A percentile compares a stretch with the other conserved stretches of the same genome.
These are phyloP conservation scores for Kluyveromyces starmeri DNA, from an alignment of 805 yeast genomes.

Conservation along the genomic window DNA sequence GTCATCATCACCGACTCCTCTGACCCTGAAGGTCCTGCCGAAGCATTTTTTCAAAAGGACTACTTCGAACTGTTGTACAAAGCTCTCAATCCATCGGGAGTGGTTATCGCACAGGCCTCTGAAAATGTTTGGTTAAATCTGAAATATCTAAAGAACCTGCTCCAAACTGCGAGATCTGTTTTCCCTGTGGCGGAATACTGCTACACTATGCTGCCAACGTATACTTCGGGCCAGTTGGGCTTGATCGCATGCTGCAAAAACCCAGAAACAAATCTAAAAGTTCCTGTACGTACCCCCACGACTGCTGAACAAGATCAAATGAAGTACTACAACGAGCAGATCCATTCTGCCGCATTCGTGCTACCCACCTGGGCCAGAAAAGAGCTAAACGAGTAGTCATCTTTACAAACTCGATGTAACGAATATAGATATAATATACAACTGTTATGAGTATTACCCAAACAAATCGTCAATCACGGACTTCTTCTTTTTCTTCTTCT, in stretches of 20 bases:
- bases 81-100: conserved; percentile 54
- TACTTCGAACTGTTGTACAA: conserved; percentile 61
- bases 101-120: conserved; percentile 71
- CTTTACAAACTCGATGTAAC: no score
- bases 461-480: conserved; percentile 70
- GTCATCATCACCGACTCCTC: conserved; percentile 87
- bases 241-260: conserved; percentile 64
- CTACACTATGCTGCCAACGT: conserved; percentile 78
- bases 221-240: conserved; percentile 84
- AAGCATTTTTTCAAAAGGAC: conserved; percentile 68
- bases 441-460: conserved; percentile 36
- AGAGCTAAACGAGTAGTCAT: background rate
- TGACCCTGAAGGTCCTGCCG: conserved; percentile 96
- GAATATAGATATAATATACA: no score
- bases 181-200: conserved; percentile 57
- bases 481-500: conserved; percentile 39
- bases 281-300: conserved; percentile 43
- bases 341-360: conserved; percentile 67
- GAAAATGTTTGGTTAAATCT: conserved; percentile 74
- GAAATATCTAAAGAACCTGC: conserved; percentile 39
- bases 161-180: conserved; percentile 41
- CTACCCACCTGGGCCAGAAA: conserved; percentile 70
- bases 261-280: conserved; percentile 34
- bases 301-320: conserved; percentile 42
- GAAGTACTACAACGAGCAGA: conserved; percentile 54